Evolutionary conservation across 768 basidiomycete genomes (phyloP).

Genomic region (Imleria badia): DNA sequence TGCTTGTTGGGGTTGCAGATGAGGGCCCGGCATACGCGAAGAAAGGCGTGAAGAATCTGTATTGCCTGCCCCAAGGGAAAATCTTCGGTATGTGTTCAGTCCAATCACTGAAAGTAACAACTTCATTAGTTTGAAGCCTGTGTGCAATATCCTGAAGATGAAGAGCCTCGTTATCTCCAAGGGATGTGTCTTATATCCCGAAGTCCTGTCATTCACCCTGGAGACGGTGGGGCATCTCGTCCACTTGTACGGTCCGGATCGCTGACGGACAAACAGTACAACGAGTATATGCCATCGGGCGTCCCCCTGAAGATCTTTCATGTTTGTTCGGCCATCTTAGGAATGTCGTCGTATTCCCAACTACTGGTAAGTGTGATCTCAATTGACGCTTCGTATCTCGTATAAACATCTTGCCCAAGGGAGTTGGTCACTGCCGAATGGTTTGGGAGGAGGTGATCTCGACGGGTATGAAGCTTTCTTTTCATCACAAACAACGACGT

Average conservation of each 20-base stretch:
- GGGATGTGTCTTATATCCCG: slow-evolving; percentile 65
- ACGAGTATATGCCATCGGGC: slow-evolving; percentile 68
- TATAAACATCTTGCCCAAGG: slow-evolving; percentile 37
- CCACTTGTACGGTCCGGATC: not conserved
- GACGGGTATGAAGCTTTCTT: slow-evolving; percentile 52
- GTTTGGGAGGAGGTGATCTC: slow-evolving; percentile 74
- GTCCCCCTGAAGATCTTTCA: slow-evolving; percentile 53
- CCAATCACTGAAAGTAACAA: not conserved
- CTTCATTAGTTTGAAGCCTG: slow-evolving; percentile 45
- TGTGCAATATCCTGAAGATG: slow-evolving; percentile 50
- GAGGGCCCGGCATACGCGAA: slow-evolving; percentile 66
- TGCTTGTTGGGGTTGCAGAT: slow-evolving; percentile 80
- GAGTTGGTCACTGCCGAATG: slow-evolving; percentile 61
- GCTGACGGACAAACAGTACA: slow-evolving; percentile 47
- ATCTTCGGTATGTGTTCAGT: slow-evolving; percentile 57
- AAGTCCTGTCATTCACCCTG: slow-evolving; percentile 74
- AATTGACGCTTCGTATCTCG: not conserved
- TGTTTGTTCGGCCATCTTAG: slow-evolving; percentile 61
- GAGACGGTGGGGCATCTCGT: slow-evolving; percentile 52
- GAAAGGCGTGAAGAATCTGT: slow-evolving; percentile 53
- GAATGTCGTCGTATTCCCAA: slow-evolving; percentile 73
- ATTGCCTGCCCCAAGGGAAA: slow-evolving; percentile 50
- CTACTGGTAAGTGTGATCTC: slow-evolving; percentile 45
- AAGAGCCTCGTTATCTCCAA: slow-evolving; percentile 52
- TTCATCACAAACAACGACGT: not conserved